Evolutionary conservation across 495 filamentous ascomycete genomes (phyloP), one percentile per base, ranked within the genome.

Genomic region (Aspergillus nidulans): DNA sequence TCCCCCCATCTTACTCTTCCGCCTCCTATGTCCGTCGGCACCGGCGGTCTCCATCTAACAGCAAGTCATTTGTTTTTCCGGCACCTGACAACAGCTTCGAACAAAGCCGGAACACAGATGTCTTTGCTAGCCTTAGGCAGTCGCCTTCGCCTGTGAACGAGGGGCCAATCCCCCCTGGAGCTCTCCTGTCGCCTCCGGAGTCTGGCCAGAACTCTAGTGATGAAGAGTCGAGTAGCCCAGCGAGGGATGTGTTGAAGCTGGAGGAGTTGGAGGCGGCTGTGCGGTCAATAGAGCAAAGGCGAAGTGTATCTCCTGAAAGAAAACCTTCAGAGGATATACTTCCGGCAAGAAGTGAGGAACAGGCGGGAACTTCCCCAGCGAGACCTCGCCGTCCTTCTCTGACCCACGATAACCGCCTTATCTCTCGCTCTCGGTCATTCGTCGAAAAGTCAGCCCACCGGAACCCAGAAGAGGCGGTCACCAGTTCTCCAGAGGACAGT

Each of bases 111-210:
- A 69, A 73, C 40, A 67, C 83, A 60, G 77, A 83, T 58, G 60
- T 75, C 58, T 63, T 80, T 67, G 72, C 70, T 57, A 84, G 78
- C 68, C 77, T 92, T 48, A 83, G 88, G 53, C 87, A 91, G 66
- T 92, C 90, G 20, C 88, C 89, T 15, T 86, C 89, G 24, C 89
- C 90, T 12, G 65, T 87, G 41, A 89, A 81, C 57, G 81, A 85
- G 71, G 80, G 81, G 28, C 69, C 74, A 38, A 90, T 95, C 67
- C 89, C 90, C 28, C 80, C 83, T 32, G 90, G 87, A 47, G 90
- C 90, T 34, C 77, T 95, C 44, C 85, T 92, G 21, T 95, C 92
- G 3, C 91, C 91, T 19, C 92, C 92, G 0, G 92, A 96, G 52
- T 96, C 92, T 10, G 73, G 77, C 6, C 76, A 79, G 32, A 85